Conservation (phyloP, 495 filamentous ascomycete genomes). For the Bacidia rubella region DNA sequence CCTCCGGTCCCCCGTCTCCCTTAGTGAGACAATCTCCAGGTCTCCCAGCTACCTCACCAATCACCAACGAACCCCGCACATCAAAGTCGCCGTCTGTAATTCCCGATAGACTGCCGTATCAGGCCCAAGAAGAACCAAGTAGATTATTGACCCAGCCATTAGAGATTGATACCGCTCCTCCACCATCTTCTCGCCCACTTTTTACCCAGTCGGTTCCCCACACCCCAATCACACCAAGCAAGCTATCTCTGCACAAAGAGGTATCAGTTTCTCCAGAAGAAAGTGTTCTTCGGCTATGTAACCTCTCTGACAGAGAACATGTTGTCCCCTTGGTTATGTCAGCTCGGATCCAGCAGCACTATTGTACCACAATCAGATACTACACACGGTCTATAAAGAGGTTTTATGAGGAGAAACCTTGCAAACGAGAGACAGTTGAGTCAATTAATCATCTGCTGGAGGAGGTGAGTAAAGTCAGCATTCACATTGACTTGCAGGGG, state of each 20-base stretch:
- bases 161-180: conserved; percentile 5
- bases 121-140: conserved; percentile 4
- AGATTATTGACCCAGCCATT: conserved; percentile 11
- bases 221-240: conserved; percentile 15
- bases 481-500: conserved; percentile 41
- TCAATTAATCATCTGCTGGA: conserved; percentile 29
- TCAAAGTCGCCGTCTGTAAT: conserved; percentile 8
- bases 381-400: conserved; percentile 13
- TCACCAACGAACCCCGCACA: background rate
- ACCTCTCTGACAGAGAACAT: conserved; percentile 16
- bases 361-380: conserved; percentile 17
- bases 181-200: background rate
- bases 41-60: background rate
- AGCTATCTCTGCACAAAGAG: conserved; percentile 16
- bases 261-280: conserved; percentile 3
- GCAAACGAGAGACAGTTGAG: conserved; percentile 14
- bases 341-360: conserved; percentile 18
- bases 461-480: conserved; percentile 34
- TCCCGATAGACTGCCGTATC: conserved; percentile 9
- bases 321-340: conserved; percentile 19
- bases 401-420: conserved; percentile 11
- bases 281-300: conserved; percentile 6
- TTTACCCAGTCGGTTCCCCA: conserved; percentile 11
- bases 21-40: background rate
- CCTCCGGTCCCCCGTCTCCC: background rate